These are phyloP conservation scores for Hyphodiscus sp. DNA, from an alignment of 2,329 filamentous ascomycete species.

Conservation along the genomic window DNA sequence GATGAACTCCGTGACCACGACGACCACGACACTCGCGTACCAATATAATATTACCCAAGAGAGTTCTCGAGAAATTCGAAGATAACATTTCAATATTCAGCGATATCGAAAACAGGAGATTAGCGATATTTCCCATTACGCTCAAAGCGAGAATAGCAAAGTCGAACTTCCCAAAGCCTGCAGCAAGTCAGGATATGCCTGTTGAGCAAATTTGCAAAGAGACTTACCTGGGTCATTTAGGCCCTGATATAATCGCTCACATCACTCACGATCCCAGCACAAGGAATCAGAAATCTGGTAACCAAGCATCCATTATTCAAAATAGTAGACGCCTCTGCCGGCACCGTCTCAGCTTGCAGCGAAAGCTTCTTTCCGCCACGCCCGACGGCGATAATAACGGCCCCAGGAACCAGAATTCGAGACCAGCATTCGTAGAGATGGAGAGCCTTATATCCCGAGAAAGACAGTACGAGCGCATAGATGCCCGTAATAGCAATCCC, in stretches of 20 bases:
- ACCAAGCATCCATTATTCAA: conserved; percentile 55
- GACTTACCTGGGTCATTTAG: conserved; percentile 43
- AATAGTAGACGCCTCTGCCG: conserved; percentile 37
- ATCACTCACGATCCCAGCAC: conserved; percentile 51
- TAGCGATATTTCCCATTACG: conserved; percentile 52
- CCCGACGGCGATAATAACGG: conserved; percentile 48
- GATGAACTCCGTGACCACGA: conserved; percentile 59
- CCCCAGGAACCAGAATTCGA: conserved; percentile 48
- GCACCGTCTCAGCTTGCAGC: conserved; percentile 38
- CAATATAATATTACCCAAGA: conserved; percentile 63
- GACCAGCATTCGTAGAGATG: conserved; percentile 53
- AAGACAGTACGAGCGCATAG: conserved; percentile 52
- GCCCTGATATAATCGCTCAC: conserved; percentile 55
- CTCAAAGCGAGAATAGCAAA: conserved; percentile 52
- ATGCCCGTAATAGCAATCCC: conserved; percentile 57
- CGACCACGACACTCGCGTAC: conserved; percentile 62
- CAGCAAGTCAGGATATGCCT: not conserved
- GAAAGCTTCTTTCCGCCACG: conserved; percentile 44
- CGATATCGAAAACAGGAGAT: conserved; percentile 55
- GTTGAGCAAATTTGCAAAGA: not conserved
- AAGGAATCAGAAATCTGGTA: conserved; percentile 58
- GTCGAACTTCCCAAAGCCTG: conserved; percentile 53
- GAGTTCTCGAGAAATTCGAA: conserved; percentile 54
- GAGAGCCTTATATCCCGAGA: conserved; percentile 52
- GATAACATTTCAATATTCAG: conserved; percentile 62